Conservation (phyloP, 2,329 filamentous ascomycete genomes). For the Lachnellula subtilissima region DNA sequence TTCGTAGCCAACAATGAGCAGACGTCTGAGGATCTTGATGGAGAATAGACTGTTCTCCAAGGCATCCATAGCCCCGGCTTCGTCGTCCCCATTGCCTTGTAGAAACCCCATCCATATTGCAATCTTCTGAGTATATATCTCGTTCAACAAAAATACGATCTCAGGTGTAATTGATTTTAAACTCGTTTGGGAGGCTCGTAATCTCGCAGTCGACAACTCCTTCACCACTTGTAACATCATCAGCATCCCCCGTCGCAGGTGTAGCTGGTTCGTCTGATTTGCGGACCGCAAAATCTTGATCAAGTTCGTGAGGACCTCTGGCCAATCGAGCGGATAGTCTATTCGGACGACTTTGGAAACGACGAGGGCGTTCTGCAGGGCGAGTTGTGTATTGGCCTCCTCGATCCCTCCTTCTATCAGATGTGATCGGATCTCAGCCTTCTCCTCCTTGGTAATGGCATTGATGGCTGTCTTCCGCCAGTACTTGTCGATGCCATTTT, state of each 20-base stretch:
- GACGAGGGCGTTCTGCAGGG: constrained; percentile 82
- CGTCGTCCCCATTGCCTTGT: constrained; percentile 51
- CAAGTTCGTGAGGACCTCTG: constrained; percentile 54
- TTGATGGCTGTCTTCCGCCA: constrained; percentile 68
- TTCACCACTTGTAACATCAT: constrained; percentile 84
- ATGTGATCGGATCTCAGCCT: constrained; percentile 67
- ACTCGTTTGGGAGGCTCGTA: constrained; percentile 69
- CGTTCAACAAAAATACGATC: constrained; percentile 72
- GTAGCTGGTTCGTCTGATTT: constrained; percentile 53
- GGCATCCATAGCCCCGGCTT: constrained; percentile 53
- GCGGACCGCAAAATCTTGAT: constrained; percentile 60
- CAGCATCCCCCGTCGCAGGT: constrained; percentile 67
- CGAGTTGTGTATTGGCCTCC: constrained; percentile 70
- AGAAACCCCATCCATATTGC: constrained; percentile 62
- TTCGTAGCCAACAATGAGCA: constrained; percentile 79
- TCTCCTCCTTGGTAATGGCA: constrained; percentile 70
- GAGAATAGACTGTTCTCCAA: constrained; percentile 74
- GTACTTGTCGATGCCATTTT: constrained; percentile 93
- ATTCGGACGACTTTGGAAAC: constrained; percentile 83
- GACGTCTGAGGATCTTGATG: constrained; percentile 73
- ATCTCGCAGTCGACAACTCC: constrained; percentile 75
- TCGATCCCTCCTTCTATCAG: constrained; percentile 72
- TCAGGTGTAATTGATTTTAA: constrained; percentile 77
- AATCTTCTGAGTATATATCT: constrained; percentile 73
- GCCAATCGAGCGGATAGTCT: constrained; percentile 87